Evolutionary conservation across 148 eudicot genomes (phyloP).

Genomic region (Polygonum maritimum): DNA sequence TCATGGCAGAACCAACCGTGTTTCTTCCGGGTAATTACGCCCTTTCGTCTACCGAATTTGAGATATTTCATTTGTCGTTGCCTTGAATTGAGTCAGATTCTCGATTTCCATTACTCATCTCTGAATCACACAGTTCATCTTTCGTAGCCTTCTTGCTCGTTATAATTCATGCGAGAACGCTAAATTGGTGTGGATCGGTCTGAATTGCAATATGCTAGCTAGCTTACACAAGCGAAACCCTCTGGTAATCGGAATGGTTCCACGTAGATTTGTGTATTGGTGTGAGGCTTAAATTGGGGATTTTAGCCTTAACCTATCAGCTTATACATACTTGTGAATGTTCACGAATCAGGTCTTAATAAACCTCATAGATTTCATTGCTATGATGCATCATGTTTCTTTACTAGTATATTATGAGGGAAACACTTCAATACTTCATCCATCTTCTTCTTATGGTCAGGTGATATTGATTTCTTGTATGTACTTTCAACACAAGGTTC

Average conservation of each 20-base stretch:
- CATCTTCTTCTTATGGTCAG: too few species aligned
- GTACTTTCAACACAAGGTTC: too few species aligned
- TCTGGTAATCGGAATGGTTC: background rate
- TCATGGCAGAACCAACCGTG: background rate
- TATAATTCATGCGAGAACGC: background rate
- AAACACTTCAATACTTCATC: too few species aligned
- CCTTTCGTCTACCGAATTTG: background rate
- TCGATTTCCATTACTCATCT: background rate
- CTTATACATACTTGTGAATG: background rate
- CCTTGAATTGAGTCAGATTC: background rate
- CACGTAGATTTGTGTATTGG: too few species aligned
- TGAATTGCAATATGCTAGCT: background rate
- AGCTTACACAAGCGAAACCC: background rate
- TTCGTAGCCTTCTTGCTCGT: background rate
- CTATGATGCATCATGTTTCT: too few species aligned
- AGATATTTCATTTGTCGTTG: background rate
- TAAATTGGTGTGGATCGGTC: background rate
- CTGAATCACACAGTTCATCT: background rate
- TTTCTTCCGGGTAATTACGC: background rate
- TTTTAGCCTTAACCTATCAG: background rate
- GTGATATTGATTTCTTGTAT: too few species aligned
- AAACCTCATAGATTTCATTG: too few species aligned
- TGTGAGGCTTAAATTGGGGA: background rate
- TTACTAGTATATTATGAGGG: too few species aligned
- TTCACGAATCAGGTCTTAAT: too few species aligned